These are phyloP conservation scores for Fusarium miscanthi DNA, from an alignment of 2,329 filamentous ascomycete genomes.

Conservation along the genomic window DNA sequence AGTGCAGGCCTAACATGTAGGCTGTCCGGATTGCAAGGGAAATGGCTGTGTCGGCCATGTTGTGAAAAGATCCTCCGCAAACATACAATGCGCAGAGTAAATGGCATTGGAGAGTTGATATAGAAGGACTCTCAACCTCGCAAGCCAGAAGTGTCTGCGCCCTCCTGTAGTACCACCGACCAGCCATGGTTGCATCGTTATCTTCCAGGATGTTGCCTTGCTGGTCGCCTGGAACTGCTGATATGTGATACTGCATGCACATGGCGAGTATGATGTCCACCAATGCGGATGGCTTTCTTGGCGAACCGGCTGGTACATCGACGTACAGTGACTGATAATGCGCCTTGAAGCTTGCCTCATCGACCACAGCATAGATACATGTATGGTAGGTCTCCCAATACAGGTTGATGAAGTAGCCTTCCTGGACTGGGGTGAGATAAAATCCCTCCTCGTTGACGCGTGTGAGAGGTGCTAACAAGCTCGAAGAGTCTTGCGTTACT, in stretches of 20 bases:
- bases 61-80: constrained; percentile 10
- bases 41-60: constrained; percentile 12
- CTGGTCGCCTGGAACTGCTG: neutral
- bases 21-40: constrained; percentile 15
- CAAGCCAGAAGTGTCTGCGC: constrained; percentile 12
- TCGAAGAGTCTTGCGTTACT: neutral
- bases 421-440: constrained; percentile 4
- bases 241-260: constrained; percentile 17
- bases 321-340: constrained; percentile 5
- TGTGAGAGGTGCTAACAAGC: neutral
- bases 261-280: constrained; percentile 18
- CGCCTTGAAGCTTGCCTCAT: constrained; percentile 6
- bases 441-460: neutral
- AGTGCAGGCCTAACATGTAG: constrained; percentile 11
- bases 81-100: constrained; percentile 3
- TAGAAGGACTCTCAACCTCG: constrained; percentile 10
- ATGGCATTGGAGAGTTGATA: constrained; percentile 12
- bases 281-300: neutral
- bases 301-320: neutral
- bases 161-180: constrained; percentile 16
- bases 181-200: constrained; percentile 10
- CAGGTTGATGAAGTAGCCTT: constrained; percentile 8
- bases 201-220: constrained; percentile 5
- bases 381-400: constrained; percentile 26
- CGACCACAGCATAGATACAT: neutral